Base-by-base conservation (phyloP, 169 alveolate genomes). In the Cryptosporidium meleagridis region DNA sequence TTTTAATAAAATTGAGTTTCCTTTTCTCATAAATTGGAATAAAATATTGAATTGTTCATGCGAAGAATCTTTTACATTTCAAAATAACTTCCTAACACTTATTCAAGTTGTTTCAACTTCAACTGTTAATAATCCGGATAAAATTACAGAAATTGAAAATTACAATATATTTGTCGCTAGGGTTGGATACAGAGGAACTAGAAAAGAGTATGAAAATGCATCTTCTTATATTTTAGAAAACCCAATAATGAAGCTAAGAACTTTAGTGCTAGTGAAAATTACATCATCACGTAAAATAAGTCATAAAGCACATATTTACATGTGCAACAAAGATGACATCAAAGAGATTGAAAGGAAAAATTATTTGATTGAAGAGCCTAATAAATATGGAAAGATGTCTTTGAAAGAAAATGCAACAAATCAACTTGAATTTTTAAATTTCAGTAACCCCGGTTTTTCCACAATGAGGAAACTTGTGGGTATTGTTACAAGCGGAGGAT, bases 401-500 rank as follows among this genome's bases (percentile, higher is more conserved):
- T 23, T 12, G 10, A 45, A 48, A 9, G 67, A 44, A 21, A 45
- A 70, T 70, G 7, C 73, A 16, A 39, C 14, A 9, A 16, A 39
- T 39, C 59, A 23, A 14, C 39, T 7, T 35, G 41, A 35, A 51
- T 33, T 21, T 52, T 23, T 33, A 0, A 39, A 51, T 21, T 18
- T 12, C 35, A 39, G 41, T 2, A 53, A 52, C 45, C 61, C 21
- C 9, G 0, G 44, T 58, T 31, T 26, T 55, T 33, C 33, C 0
- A 33, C 51, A 33, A 8, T 53, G 71, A 80, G 89, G 29, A 59
- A 44, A 62, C 75, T 80, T 41, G 89, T 80, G 5, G 89, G 89
- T 16, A 73, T 80, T 61, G 89, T 80, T 14, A 55, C 75, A 0
- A 80, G 75, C 29, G 89, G 89, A 23, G 89, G 89, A 3, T 80